These are phyloP conservation scores for Claviceps paspali DNA, from an alignment of 2,329 filamentous ascomycete species.

Conservation along the genomic window DNA sequence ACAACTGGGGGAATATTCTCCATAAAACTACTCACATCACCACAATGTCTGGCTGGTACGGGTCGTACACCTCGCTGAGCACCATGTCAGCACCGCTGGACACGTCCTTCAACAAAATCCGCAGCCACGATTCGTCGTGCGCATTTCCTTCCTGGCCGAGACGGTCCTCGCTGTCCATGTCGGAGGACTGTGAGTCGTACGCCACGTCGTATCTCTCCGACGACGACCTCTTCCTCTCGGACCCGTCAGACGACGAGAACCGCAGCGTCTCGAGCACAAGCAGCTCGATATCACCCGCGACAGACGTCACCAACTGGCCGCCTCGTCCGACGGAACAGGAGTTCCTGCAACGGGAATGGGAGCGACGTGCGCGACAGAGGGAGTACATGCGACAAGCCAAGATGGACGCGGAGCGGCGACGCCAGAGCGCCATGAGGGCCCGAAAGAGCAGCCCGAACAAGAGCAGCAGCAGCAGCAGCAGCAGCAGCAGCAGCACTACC, in stretches of 20 bases:
- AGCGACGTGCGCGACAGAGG: slow-evolving; percentile 34
- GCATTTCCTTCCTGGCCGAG: slow-evolving; percentile 46
- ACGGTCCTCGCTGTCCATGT: slow-evolving; percentile 30
- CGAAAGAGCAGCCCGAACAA: slow-evolving; percentile 31
- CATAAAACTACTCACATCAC: no score
- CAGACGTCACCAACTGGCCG: slow-evolving; percentile 15
- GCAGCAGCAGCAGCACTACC: no score
- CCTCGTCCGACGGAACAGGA: slow-evolving; percentile 29
- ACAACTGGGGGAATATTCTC: no score
- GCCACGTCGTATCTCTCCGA: slow-evolving; percentile 45
- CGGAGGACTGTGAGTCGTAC: slow-evolving; percentile 24
- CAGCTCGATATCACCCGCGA: slow-evolving; percentile 20
- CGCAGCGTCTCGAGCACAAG: slow-evolving; percentile 32
- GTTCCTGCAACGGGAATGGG: slow-evolving; percentile 33
- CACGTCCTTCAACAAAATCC: slow-evolving; percentile 26
- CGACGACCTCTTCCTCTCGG: slow-evolving; percentile 44
- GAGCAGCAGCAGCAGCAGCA: slow-evolving; percentile 28
- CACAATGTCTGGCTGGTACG: slow-evolving; percentile 33
- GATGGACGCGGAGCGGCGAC: slow-evolving; percentile 39
- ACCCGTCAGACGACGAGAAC: slow-evolving; percentile 34
- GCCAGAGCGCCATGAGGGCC: slow-evolving; percentile 19
- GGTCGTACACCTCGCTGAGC: slow-evolving; percentile 35
- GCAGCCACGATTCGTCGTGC: slow-evolving; percentile 29
- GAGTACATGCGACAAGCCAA: slow-evolving; percentile 35
- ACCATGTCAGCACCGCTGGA: slow-evolving; percentile 29